Evolutionary conservation across 495 filamentous ascomycete genomes (phyloP), one percentile per base, ranked within the genome.

Genomic region (Hypomontagnella monticulosa): DNA sequence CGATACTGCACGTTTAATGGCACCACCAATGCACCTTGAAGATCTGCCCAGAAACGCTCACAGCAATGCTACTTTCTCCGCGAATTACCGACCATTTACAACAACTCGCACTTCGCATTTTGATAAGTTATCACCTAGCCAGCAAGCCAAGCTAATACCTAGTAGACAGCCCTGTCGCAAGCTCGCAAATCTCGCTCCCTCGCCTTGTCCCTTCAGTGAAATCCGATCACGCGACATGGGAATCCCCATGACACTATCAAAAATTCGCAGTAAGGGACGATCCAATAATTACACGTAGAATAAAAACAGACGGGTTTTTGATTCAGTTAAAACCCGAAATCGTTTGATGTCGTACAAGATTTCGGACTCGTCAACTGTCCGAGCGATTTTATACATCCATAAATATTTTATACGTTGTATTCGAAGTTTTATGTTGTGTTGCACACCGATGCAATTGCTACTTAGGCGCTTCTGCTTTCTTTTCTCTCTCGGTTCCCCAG

Each of bases 211-310:
- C 12, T 48, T 56, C 16, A 18, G n/a, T 14, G 8, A 63, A 64
- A 40, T 44, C 54, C 47, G 44, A 67, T 67, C 64, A 67, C 64
- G 64, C 64, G 58, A 67, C 64, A 62, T 38, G 4, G 44, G 23
- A 47, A 61, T 40, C 52, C 14, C 61, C 56, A 61, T 65, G 56
- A 50, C 7, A 33, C 2, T 49, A 18, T 14, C 40, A n/a, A 58
- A 19, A 18, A 49, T 33, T 42, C 36, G 42, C 33, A 43, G 33
- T 20, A 48, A 48, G 41, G 43, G 42, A 57, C 34, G 34, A 6
- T 6, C 23, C 23, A 27, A 27, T 27, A 27, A 27, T 27, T 6
- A 27, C 3, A 27, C n/a, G n/a, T n/a, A n/a, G n/a, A n/a, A n/a
- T n/a, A 41, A 41, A 41, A 32, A 9, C 5, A 9, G 27, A 20